Percentiles rank a stretch among this genome's conserved stretches.
Conservation (phyloP, 805 yeast genomes). For the Schwanniomyces occidentalis region DNA sequence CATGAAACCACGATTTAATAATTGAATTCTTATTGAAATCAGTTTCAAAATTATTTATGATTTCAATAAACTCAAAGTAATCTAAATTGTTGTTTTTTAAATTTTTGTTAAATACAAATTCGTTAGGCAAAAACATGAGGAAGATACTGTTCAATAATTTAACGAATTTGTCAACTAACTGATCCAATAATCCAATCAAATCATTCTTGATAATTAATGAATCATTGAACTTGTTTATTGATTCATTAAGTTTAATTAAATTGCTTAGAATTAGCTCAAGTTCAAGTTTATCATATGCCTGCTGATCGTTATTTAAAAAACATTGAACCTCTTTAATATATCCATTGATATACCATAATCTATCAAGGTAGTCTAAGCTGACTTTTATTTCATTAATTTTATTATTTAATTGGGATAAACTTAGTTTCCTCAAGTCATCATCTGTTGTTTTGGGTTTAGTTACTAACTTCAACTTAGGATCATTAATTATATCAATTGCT, state of each 20-base stretch:
- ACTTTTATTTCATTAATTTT: constrained; percentile 11
- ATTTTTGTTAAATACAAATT: constrained; percentile 10
- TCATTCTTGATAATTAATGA: constrained; percentile 14
- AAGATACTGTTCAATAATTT: constrained; percentile 16
- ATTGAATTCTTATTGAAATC: constrained; percentile 9
- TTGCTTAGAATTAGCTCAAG: constrained; percentile 17
- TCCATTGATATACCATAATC: constrained; percentile 27
- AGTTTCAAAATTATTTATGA: constrained; percentile 8
- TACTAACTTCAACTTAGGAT: constrained; percentile 13
- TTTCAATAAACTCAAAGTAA: constrained; percentile 7
- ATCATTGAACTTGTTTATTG: constrained; percentile 13
- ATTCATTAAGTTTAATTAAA: constrained; percentile 17
- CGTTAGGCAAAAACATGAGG: constrained; percentile 20
- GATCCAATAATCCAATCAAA: constrained; percentile 8
- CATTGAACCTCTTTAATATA: constrained; percentile 22
- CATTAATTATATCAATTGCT: constrained; percentile 17
- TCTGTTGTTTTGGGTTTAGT: neutral
- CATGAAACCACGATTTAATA: constrained; percentile 9
- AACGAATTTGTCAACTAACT: constrained; percentile 10
- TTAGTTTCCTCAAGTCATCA: constrained; percentile 6
- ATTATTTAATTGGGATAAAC: constrained; percentile 12
- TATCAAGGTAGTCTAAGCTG: constrained; percentile 17
- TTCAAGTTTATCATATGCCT: constrained; percentile 15
- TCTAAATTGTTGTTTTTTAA: constrained; percentile 9
- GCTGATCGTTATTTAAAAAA: constrained; percentile 8